phyloP scores from a whole-genome alignment of 164 flowering plant genomes.

The Liquidambar formosana region DNA sequence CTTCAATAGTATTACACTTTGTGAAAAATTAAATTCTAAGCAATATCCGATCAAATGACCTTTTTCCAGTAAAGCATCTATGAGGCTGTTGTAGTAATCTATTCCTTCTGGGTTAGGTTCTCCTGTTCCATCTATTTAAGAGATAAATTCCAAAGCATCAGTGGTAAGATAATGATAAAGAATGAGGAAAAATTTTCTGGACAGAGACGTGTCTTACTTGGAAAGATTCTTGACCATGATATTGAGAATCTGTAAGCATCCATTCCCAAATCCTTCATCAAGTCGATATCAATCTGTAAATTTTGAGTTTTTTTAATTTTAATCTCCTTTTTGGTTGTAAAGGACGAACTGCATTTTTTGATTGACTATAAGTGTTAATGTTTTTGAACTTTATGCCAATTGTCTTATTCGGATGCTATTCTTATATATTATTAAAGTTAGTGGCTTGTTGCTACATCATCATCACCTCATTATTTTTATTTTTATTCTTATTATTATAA shows the following conservation, averaged over 20 bases:
- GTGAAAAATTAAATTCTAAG: neutral
- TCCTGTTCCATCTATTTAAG: conserved; percentile 78
- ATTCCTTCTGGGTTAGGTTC: conserved; percentile 73
- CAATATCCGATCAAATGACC: conserved; percentile 32
- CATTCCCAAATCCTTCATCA: conserved; percentile 86
- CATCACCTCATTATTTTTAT: conserved; percentile 5
- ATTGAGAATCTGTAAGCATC: conserved; percentile 93
- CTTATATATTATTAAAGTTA: neutral
- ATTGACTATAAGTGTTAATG: neutral
- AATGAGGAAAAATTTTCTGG: neutral
- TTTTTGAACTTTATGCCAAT: neutral
- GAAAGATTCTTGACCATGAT: conserved; percentile 90
- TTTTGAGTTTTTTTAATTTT: no score
- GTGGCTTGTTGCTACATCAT: conserved; percentile 6
- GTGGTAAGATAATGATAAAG: neutral
- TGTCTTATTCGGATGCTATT: conserved; percentile 5
- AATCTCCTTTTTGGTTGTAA: neutral
- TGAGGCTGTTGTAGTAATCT: conserved; percentile 72
- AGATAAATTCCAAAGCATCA: neutral
- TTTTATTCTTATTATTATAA: neutral
- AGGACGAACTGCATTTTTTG: neutral
- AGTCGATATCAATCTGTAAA: conserved; percentile 67
- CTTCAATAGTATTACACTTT: neutral
- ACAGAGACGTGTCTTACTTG: conserved; percentile 49
- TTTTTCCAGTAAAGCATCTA: conserved; percentile 74